A percentile compares a stretch with the other conserved stretches of the same genome.
These are phyloP conservation scores for Crithidia acanthocephali DNA, from an alignment of 208 protist genomes.

Conservation along the genomic window DNA sequence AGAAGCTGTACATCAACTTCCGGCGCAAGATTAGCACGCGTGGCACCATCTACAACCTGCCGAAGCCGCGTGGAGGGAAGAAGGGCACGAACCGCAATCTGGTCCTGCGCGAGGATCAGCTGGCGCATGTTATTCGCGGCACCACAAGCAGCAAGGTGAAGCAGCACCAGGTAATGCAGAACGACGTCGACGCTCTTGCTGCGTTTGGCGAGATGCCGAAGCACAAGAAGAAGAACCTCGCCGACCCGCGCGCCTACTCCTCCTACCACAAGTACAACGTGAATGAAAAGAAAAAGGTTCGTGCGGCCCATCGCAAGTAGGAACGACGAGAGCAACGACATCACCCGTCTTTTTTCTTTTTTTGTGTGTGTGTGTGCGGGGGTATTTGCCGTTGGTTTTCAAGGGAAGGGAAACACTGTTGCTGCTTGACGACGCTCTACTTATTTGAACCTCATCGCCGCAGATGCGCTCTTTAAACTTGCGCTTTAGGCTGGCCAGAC, in stretches of 20 bases:
- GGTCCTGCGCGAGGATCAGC: conserved; percentile 91
- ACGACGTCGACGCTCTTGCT: conserved; percentile 70
- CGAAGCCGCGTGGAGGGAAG: conserved; percentile 85
- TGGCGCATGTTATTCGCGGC: conserved; percentile 80
- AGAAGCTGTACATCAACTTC: conserved; percentile 93
- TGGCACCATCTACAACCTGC: conserved; percentile 89
- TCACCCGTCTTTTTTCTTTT: no score
- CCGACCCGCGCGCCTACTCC: conserved; percentile 57
- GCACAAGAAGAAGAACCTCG: conserved; percentile 66
- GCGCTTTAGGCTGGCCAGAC: no score
- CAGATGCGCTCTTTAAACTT: no score
- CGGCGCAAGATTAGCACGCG: conserved; percentile 81
- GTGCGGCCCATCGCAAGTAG: conserved; percentile 69
- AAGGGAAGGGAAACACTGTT: no score
- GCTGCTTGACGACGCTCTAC: no score
- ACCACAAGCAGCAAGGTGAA: conserved; percentile 63
- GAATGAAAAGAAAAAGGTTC: conserved; percentile 89
- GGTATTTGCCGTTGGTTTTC: no score
- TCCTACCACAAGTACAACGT: conserved; percentile 92
- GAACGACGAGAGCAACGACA: neutral
- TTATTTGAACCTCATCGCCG: no score
- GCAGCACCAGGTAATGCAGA: conserved; percentile 47
- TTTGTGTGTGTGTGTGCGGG: no score
- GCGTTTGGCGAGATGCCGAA: conserved; percentile 70
- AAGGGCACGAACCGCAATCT: conserved; percentile 87